Base-by-base conservation (phyloP, 2,329 filamentous ascomycete genomes). In the Xenoacremonium recifei region DNA sequence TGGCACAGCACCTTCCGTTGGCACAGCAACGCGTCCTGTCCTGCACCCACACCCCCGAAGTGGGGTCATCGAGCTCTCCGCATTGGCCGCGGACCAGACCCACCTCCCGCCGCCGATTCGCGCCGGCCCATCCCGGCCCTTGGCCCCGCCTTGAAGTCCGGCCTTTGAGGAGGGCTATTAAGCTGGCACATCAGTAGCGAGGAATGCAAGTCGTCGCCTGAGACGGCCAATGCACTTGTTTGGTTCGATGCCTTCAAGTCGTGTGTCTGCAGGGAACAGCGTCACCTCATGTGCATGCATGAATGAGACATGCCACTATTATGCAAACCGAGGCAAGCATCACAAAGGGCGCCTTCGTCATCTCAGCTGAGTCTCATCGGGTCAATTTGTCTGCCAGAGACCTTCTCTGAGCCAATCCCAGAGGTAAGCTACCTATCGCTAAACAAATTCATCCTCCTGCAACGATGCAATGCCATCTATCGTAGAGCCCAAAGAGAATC, bases 1-100 rank as follows among this genome's bases (percentile, higher is more conserved):
- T n/a, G n/a, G n/a, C n/a, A n/a, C n/a, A n/a, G n/a, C n/a, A 63
- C 6, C 3, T 6, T 11, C 3, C 2, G 44, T 47, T 53, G 47
- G 41, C 59, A 49, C 18, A 48, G 47, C 61, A 63, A 63, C 61
- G 29, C 16, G 9, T 19, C 12, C 20, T 18, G 15, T 19, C n/a
- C 33, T 35, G 45, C 55, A 42, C 38, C 19, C 37, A 23, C 21
- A 20, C 39, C 15, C 27, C 38, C 16, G 27, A 31, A 15, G 6
- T 7, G 29, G 29, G 17, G 7, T n/a, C n/a, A 6, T 15, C 29
- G 13, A 21, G 19, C 31, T 11, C 7, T n/a, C 25, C 37, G 19
- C 21, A 10, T 18, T 18, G 30, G 37, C 13, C 35, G n/a, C 12
- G 15, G 15, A 17, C 4, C n/a, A 16, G 6, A 13, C n/a, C 21